These are phyloP conservation scores for Apium graveolens DNA, from an alignment of 129 eudicot genomes.

Conservation along the genomic window DNA sequence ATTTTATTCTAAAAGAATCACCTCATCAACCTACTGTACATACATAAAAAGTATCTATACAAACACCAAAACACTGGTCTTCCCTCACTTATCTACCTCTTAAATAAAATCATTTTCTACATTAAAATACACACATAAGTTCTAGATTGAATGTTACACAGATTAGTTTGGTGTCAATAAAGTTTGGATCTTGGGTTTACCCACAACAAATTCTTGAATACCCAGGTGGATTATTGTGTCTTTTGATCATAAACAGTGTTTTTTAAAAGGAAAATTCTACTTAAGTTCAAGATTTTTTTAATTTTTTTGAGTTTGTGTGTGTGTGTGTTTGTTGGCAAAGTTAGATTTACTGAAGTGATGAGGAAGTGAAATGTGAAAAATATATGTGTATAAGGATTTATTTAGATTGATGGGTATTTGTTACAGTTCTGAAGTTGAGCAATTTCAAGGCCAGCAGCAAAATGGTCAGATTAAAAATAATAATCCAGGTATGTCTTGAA, in stretches of 20 bases:
- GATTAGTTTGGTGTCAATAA: background rate
- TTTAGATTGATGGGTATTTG: slow-evolving; percentile 9
- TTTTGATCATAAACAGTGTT: background rate
- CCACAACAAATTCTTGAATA: background rate
- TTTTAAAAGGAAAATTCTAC: background rate
- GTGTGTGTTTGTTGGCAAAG: background rate
- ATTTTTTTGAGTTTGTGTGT: background rate
- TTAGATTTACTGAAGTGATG: background rate
- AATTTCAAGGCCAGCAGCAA: background rate
- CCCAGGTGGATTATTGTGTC: background rate
- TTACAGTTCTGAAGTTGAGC: slow-evolving; percentile 10
- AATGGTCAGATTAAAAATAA: background rate
- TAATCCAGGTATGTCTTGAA: slow-evolving; percentile 1
- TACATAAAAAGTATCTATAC: no score
- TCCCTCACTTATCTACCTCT: background rate
- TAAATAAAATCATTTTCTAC: background rate
- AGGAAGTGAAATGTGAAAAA: slow-evolving; percentile 2
- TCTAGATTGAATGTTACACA: background rate
- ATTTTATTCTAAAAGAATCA: background rate
- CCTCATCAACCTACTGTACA: background rate
- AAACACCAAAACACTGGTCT: background rate
- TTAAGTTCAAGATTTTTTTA: background rate
- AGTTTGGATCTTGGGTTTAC: background rate
- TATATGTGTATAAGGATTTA: background rate
- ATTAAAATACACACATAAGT: background rate